A percentile compares a stretch with the other conserved stretches of the same genome.
Conservation (phyloP, 2,329 filamentous ascomycete species). For the Cordyceps cateniannulata region DNA sequence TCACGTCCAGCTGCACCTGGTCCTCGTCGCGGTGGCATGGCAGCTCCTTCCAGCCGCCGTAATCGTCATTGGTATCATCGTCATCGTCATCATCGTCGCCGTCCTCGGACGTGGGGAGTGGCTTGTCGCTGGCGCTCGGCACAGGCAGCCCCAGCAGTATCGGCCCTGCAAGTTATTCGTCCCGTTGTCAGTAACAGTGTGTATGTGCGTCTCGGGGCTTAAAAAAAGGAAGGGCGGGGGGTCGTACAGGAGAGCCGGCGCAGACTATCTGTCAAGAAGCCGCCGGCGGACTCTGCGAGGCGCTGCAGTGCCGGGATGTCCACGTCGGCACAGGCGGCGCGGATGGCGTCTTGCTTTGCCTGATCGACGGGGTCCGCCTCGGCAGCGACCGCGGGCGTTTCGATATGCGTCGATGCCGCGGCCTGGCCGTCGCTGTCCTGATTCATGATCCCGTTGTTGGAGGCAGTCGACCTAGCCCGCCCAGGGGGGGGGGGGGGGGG, state of each 20-base stretch:
- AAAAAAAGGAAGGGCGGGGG: background rate
- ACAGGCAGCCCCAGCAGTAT: conserved; percentile 12
- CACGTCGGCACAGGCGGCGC: conserved; percentile 51
- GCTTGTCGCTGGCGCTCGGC: conserved; percentile 13
- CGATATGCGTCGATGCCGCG: background rate
- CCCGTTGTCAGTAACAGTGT: background rate
- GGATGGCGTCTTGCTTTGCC: conserved; percentile 31
- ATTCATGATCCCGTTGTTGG: background rate
- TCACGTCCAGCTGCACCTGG: conserved; percentile 86
- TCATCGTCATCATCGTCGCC: conserved; percentile 13
- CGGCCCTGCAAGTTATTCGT: conserved; percentile 10
- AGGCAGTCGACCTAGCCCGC: too few relatives aligned
- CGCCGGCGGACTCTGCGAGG: conserved; percentile 58
- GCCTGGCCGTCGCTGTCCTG: background rate
- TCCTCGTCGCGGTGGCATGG: conserved; percentile 79
- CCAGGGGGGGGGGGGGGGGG: background rate
- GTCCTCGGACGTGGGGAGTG: conserved; percentile 14
- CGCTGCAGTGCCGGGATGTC: conserved; percentile 50
- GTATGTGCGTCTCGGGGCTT: background rate
- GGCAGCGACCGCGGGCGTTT: background rate
- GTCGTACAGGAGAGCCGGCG: conserved; percentile 67
- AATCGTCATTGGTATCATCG: background rate
- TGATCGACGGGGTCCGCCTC: background rate
- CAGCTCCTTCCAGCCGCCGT: conserved; percentile 51
- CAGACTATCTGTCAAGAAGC: conserved; percentile 59